Percentiles rank a stretch among this genome's conserved stretches.
phyloP scores from a whole-genome alignment of 306 rosid genomes.

The Alnus glutinosa region DNA sequence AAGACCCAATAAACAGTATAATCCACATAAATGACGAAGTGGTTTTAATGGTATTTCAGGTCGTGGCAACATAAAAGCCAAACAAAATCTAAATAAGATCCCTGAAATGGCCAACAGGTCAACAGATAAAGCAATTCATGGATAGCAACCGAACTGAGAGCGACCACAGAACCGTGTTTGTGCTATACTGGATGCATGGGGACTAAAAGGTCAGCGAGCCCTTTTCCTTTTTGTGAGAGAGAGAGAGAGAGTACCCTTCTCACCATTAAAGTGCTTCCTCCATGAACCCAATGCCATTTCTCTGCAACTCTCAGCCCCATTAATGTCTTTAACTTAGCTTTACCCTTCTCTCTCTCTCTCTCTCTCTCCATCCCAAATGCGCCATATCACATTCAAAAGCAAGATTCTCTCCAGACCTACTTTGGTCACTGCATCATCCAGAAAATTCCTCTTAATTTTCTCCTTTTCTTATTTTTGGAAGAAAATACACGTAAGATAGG shows the following conservation, averaged over 20 bases:
- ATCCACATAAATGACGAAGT: background rate
- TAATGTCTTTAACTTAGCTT: conserved; percentile 44
- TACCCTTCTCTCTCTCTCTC: conserved; percentile 38
- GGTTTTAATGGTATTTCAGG: background rate
- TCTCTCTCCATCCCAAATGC: conserved; percentile 28
- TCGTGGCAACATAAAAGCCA: conserved; percentile 25
- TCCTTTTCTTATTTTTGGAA: conserved; percentile 9
- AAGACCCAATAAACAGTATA: background rate
- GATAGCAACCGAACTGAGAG: conserved; percentile 52
- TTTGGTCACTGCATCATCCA: conserved; percentile 35
- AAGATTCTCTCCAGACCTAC: conserved; percentile 45
- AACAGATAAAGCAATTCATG: conserved; percentile 47
- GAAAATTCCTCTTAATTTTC: conserved; percentile 22
- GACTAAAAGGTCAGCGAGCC: conserved; percentile 38
- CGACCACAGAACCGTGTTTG: conserved; percentile 37
- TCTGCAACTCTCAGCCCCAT: conserved; percentile 39
- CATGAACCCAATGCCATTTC: conserved; percentile 45
- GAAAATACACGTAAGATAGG: background rate
- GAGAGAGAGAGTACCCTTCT: conserved; percentile 13
- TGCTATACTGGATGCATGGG: conserved; percentile 40
- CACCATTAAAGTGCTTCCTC: conserved; percentile 39
- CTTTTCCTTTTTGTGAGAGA: conserved; percentile 42
- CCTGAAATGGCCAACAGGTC: conserved; percentile 36
- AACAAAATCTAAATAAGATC: conserved; percentile 38
- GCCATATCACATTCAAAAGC: conserved; percentile 54